These are phyloP conservation scores for Mycogone perniciosa DNA, from an alignment of 2,329 filamentous ascomycete genomes.

Conservation along the genomic window DNA sequence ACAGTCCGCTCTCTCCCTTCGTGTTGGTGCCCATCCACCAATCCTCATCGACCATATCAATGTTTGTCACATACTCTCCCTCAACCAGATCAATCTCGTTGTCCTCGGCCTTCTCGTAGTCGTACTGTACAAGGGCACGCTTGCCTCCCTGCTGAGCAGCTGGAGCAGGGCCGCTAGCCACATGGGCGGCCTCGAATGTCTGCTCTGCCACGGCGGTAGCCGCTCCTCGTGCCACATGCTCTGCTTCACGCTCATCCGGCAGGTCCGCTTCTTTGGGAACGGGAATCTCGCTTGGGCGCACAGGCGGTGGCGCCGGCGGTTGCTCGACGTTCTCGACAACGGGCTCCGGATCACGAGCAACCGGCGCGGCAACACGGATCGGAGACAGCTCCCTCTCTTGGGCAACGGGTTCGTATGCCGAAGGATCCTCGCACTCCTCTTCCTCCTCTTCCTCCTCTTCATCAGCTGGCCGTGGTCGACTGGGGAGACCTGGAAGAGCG, in stretches of 20 bases:
- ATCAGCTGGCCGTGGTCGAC: constrained; percentile 49
- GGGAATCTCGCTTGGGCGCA: constrained; percentile 60
- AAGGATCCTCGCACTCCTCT: constrained; percentile 52
- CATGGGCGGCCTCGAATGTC: constrained; percentile 26
- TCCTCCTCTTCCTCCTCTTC: constrained; percentile 55
- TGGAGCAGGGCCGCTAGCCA: constrained; percentile 19
- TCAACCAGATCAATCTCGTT: constrained; percentile 91
- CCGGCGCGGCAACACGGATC: constrained; percentile 78
- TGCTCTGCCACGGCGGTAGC: constrained; percentile 48
- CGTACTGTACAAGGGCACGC: constrained; percentile 78
- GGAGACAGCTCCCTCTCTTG: constrained; percentile 61
- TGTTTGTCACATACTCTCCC: constrained; percentile 81
- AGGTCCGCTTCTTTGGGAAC: constrained; percentile 60
- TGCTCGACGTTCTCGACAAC: constrained; percentile 45
- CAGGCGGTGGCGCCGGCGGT: constrained; percentile 47
- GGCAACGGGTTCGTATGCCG: constrained; percentile 25
- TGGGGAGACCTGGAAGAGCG: constrained; percentile 70
- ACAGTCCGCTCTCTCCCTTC: constrained; percentile 77
- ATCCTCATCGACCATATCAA: constrained; percentile 95
- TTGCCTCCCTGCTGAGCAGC: constrained; percentile 45
- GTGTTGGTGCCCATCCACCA: constrained; percentile 98
- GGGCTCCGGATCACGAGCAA: constrained; percentile 56
- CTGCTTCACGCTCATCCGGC: constrained; percentile 55
- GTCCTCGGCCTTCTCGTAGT: constrained; percentile 96
- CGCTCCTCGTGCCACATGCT: constrained; percentile 54